A percentile compares a stretch with the other conserved stretches of the same genome.
Conservation (phyloP, 2,329 filamentous ascomycete genomes). For the Chaetomiaceae sp. region DNA sequence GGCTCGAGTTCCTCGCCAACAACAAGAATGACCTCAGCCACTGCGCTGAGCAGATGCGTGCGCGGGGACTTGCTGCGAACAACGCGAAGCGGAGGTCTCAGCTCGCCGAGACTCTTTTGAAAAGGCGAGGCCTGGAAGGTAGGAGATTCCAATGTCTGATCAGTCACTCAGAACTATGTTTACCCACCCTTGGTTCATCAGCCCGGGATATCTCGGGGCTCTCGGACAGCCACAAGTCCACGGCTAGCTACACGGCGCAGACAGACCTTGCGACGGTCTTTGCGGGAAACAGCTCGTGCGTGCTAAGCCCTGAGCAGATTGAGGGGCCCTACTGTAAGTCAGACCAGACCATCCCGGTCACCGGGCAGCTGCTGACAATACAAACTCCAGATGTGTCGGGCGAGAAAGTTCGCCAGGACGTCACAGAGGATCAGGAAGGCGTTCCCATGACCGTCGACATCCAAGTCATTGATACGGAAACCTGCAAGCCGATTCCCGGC, state of each 20-base stretch:
- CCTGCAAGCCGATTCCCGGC: background rate
- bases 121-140: background rate
- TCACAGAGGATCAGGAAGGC: background rate
- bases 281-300: background rate
- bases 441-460: background rate
- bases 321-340: background rate
- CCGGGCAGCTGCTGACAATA: no score
- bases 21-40: background rate
- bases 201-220: background rate
- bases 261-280: background rate
- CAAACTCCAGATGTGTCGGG: background rate
- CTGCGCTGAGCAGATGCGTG: background rate
- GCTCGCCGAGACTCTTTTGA: background rate
- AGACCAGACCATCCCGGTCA: no score
- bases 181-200: background rate
- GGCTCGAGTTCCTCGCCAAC: background rate
- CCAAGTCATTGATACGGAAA: background rate
- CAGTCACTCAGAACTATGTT: background rate
- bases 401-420: background rate
- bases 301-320: background rate
- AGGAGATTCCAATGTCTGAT: no score
- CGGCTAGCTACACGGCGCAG: background rate
- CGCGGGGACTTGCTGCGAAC: background rate
- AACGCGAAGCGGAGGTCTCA: background rate
- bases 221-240: background rate